Conservation (phyloP, 768 basidiomycete genomes). For the Tubosaeta brunneosetosa region DNA sequence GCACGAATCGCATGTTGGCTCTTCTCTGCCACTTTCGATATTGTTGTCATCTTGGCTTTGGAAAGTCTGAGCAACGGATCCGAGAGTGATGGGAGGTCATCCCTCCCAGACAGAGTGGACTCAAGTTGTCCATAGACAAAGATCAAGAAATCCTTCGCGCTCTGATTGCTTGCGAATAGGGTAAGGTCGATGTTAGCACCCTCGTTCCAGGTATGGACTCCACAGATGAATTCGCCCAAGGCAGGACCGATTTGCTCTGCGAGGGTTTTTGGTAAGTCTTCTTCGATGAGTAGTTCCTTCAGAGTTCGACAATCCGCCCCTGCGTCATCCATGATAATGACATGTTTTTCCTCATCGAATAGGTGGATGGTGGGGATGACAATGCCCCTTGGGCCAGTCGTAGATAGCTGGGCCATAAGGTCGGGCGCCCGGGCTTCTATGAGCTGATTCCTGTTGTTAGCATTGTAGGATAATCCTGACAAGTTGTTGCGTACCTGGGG, state of each 20-base stretch:
- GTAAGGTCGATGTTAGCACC: conserved; percentile 25
- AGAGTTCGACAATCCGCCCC: conserved; percentile 37
- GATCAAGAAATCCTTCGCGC: conserved; percentile 40
- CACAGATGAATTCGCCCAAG: conserved; percentile 52
- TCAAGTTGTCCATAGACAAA: conserved; percentile 44
- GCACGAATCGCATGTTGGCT: conserved; percentile 30
- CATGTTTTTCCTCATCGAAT: conserved; percentile 45
- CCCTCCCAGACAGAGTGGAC: conserved; percentile 33
- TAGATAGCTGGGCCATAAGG: conserved; percentile 35
- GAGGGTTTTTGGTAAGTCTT: conserved; percentile 24
- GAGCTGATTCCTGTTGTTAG: conserved; percentile 34
- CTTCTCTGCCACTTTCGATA: conserved; percentile 31
- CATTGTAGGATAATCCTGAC: neutral
- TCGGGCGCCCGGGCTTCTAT: conserved; percentile 47
- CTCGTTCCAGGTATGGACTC: conserved; percentile 49
- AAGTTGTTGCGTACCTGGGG: conserved; percentile 46
- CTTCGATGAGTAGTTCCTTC: conserved; percentile 39
- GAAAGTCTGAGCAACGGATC: conserved; percentile 40
- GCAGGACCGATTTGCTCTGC: conserved; percentile 46
- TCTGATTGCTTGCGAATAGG: conserved; percentile 38
- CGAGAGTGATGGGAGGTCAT: conserved; percentile 32
- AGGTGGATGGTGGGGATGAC: conserved; percentile 46
- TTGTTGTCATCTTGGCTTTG: conserved; percentile 32
- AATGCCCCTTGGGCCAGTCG: conserved; percentile 32
- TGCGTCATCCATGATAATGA: conserved; percentile 61